Conservation (phyloP, 371 early-diverging fungal species). For the Choanephora cucurbitarum region DNA sequence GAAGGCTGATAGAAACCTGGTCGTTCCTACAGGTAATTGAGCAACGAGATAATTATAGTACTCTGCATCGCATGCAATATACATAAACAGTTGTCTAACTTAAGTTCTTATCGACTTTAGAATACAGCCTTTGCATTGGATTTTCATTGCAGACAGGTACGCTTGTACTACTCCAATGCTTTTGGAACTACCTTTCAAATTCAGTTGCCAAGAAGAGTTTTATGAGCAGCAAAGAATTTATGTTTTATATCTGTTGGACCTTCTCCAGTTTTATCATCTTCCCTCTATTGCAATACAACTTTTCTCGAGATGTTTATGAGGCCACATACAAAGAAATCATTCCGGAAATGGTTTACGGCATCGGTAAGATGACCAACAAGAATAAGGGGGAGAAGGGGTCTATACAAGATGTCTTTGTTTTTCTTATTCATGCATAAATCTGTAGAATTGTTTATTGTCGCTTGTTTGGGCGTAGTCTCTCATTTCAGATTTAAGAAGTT, state of each 20-base stretch:
- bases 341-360: conserved; percentile 47
- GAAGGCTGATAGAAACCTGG: conserved; percentile 35
- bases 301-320: conserved; percentile 37
- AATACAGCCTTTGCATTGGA: conserved; percentile 36
- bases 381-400: too few species aligned
- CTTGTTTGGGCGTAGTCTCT: conserved; percentile 42
- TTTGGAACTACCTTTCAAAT: conserved; percentile 57
- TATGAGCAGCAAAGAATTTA: conserved; percentile 53
- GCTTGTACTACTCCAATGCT: conserved; percentile 50
- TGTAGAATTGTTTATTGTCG: conserved; percentile 42
- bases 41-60: too few species aligned
- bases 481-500: conserved; percentile 48
- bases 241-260: conserved; percentile 48
- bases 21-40: conserved; percentile 41
- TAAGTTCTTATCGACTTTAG: background rate
- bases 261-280: conserved; percentile 33
- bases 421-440: background rate
- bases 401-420: background rate
- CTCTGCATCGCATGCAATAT: too few species aligned
- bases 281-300: conserved; percentile 45
- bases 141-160: conserved; percentile 55
- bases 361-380: too few species aligned
- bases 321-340: conserved; percentile 49
- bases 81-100: background rate
- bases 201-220: conserved; percentile 50